Evolutionary conservation across 2,329 filamentous ascomycete genomes (phyloP), one percentile per base, ranked within the genome.

Genomic region (Alternaria consortialis): DNA sequence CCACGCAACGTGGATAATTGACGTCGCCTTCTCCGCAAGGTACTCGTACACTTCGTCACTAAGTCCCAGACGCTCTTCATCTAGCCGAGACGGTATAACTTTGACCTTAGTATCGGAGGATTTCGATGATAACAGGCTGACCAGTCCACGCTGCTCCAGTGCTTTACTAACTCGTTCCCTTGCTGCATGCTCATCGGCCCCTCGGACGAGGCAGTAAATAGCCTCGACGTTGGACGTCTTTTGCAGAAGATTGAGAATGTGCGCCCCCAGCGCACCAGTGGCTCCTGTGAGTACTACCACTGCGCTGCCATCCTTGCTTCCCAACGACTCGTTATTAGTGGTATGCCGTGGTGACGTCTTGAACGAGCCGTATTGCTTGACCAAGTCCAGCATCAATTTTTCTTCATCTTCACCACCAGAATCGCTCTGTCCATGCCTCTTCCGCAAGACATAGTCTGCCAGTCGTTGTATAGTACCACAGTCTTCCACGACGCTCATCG

Each of bases 1-100:
- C 88, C 88, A 90, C 20, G 87, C 87, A 7, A 87, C 81, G 71
- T 90, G 88, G 56, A 91, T 83, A 17, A 92, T 80, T 2, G 82
- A 73, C 1, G 84, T 85, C 2, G 81, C 75, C 57, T 83, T 77
- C 3, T 65, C 63, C 0, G 79, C 77, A 2, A 89, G 69, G 3
- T 72, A 60, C 2, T 74, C 58, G 68, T 85, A 85, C 7, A 76
- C 69, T 1, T 76, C 68, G 1, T 72, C 59, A 4, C 77, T 68
- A 2, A 90, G 75, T 2, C 86, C 87, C 2, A 90, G 80, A 7
- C 73, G 69, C 3, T 74, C 27, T 5, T 85, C 74, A 5, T 81
- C 79, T n/a, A 90, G 77, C 42, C 80, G 75, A 39, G 82, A 81
- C 56, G 80, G 81, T 7, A 87, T 66, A 29, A 86, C 82, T 7